Evolutionary conservation across 2,329 filamentous ascomycete genomes (phyloP), one percentile per base, ranked within the genome.

Genomic region (Verticillium zaregamsianum): DNA sequence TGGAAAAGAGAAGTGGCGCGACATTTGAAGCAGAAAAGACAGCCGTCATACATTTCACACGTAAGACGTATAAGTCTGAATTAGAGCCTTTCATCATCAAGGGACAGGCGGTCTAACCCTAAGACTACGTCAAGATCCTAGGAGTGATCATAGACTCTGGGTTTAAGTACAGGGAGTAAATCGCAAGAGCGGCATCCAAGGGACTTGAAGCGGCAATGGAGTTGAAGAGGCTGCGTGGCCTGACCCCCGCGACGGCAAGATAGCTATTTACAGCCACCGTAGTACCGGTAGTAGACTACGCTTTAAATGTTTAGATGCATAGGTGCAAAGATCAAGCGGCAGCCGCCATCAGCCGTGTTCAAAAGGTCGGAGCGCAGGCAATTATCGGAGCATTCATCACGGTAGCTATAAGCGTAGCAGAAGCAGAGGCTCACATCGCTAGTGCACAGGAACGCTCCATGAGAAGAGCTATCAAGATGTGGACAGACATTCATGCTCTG

Each of bases 11-110:
- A 32, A 72, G 69, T 52, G 64, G 69, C 15, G 65, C 67, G 39
- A 68, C 65, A 15, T 70, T 72, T 37, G 62, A 69, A 61, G 60
- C 57, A 28, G 65, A 68, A 9, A 71, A 69, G 62, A 71, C 67
- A 31, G 59, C 63, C 17, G 64, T 70, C 40, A 68, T 70, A 7
- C 60, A 57, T n/a, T 57, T 57, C 28, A 33, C 55, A 2, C 28
- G 55, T 12, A 28, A 20, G 14, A 17, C 32, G 17, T n/a, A 35
- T 17, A 8, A 28, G 28, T 33, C 32, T n/a, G 55, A 57, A n/a
- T 33, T 4, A 4, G 32, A 33, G 6, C 55, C 55, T 33, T 57
- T 57, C 17, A 57, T 28, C 17, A 57, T 57, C 15, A 57, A 57
- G 32, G 55, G 55, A n/a, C 28, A 37, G n/a, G 28, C 15, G 32